phyloP scores from a whole-genome alignment of 345 rosid genomes.

The Moringa oleifera region DNA sequence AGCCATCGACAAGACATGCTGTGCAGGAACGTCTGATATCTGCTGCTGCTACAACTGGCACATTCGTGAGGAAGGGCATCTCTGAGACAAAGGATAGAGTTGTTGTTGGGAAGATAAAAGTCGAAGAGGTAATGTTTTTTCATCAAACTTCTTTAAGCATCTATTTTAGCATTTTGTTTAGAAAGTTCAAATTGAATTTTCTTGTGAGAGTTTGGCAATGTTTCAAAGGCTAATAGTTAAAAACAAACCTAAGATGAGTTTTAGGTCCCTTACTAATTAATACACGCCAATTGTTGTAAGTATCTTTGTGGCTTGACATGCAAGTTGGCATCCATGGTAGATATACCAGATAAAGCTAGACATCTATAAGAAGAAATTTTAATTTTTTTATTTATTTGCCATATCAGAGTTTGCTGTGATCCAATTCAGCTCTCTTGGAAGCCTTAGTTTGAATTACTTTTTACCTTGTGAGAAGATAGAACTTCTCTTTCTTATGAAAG shows the following conservation, averaged over 20 bases:
- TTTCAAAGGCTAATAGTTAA: background rate
- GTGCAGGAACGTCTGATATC: constrained; percentile 74
- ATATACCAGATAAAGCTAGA: background rate
- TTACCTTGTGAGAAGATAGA: background rate
- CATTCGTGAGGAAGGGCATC: constrained; percentile 71
- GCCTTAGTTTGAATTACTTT: too few relatives aligned
- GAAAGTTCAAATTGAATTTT: background rate
- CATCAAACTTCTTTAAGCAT: background rate
- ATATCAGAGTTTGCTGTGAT: background rate
- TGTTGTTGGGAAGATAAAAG: constrained; percentile 78
- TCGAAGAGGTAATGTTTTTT: constrained; percentile 64
- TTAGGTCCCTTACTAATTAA: too few relatives aligned
- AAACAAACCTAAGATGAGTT: too few relatives aligned
- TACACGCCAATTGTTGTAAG: too few relatives aligned
- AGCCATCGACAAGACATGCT: constrained; percentile 80
- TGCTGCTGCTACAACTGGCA: constrained; percentile 90
- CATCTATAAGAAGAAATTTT: background rate
- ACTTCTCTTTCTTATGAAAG: too few relatives aligned
- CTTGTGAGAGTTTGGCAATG: background rate
- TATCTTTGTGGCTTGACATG: too few relatives aligned
- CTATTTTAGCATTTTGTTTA: background rate
- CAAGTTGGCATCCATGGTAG: background rate
- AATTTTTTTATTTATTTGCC: too few relatives aligned
- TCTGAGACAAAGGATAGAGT: constrained; percentile 91
- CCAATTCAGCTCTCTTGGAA: background rate